These are phyloP conservation scores for Pleurotus sapidus DNA, from an alignment of 768 basidiomycete genomes.

Conservation along the genomic window DNA sequence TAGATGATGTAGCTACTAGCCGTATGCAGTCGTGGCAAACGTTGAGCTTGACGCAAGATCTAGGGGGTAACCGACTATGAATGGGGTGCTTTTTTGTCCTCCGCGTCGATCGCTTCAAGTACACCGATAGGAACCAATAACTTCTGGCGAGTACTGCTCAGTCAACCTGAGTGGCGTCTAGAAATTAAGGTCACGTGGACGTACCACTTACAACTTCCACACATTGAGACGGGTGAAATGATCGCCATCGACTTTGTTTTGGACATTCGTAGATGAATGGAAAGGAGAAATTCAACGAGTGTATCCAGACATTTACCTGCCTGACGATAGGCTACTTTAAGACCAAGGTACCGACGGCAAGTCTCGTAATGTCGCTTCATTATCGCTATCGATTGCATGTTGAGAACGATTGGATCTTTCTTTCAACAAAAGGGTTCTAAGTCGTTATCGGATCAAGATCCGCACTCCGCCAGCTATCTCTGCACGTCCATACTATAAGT, in stretches of 20 bases:
- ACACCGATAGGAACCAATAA: constrained; percentile 8
- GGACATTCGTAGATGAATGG: background rate
- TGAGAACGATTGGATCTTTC: constrained; percentile 1
- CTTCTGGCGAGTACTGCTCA: background rate
- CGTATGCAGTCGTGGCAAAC: background rate
- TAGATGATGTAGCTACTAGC: constrained; percentile 1
- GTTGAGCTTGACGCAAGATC: background rate
- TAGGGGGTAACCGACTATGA: background rate
- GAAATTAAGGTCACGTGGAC: constrained; percentile 1
- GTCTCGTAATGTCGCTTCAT: constrained; percentile 3
- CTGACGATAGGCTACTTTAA: background rate
- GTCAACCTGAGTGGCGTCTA: constrained; percentile 1
- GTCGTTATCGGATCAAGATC: constrained; percentile 68
- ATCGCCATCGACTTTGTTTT: too few relatives aligned
- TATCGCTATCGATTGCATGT: constrained; percentile 9
- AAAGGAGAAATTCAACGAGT: background rate
- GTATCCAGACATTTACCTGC: background rate
- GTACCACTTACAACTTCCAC: background rate
- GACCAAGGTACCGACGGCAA: background rate
- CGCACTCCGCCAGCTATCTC: constrained; percentile 50
- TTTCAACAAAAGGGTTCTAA: constrained; percentile 4
- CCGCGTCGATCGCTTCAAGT: constrained; percentile 6
- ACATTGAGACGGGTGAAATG: background rate
- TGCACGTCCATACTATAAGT: constrained; percentile 20
- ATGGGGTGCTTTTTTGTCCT: constrained; percentile 9